A percentile compares a stretch with the other conserved stretches of the same genome.
phyloP scores from a whole-genome alignment of 2,329 filamentous ascomycete species.

The Chrysoporthe cubensis region DNA sequence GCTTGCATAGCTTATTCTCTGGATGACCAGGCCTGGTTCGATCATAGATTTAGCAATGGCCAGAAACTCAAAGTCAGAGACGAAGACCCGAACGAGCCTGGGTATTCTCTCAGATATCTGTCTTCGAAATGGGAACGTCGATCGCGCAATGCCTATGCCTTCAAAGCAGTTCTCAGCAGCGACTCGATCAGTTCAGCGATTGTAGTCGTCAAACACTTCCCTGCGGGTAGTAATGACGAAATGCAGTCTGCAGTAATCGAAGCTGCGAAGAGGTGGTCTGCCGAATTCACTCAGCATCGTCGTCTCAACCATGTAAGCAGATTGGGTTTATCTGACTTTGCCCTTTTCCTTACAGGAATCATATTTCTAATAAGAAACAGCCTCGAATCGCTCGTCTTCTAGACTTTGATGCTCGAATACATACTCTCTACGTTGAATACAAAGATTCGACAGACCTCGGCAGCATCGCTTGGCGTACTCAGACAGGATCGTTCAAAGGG shows the following conservation, averaged over 20 bases:
- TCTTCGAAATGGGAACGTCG: not conserved
- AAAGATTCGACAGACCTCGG: not conserved
- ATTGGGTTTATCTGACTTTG: too few species aligned
- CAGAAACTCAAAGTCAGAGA: not conserved
- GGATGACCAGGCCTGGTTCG: constrained; percentile 1
- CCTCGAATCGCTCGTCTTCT: not conserved
- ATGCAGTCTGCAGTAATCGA: not conserved
- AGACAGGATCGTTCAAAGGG: not conserved
- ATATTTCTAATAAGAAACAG: not conserved
- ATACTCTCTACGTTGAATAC: not conserved
- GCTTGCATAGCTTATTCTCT: not conserved
- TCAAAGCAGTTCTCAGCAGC: not conserved
- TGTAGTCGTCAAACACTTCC: not conserved
- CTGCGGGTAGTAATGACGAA: too few species aligned
- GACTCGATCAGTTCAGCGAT: not conserved
- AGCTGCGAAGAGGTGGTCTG: not conserved
- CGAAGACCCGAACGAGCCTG: not conserved
- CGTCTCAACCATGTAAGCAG: not conserved
- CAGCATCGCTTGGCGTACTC: not conserved
- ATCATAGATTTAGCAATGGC: not conserved
- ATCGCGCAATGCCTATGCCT: not conserved
- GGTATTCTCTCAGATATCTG: not conserved
- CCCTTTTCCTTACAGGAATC: not conserved
- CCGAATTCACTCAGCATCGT: not conserved
- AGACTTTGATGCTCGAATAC: not conserved